phyloP scores from a whole-genome alignment of 352 stramenopile species.

The Phytopythium vexans region DNA sequence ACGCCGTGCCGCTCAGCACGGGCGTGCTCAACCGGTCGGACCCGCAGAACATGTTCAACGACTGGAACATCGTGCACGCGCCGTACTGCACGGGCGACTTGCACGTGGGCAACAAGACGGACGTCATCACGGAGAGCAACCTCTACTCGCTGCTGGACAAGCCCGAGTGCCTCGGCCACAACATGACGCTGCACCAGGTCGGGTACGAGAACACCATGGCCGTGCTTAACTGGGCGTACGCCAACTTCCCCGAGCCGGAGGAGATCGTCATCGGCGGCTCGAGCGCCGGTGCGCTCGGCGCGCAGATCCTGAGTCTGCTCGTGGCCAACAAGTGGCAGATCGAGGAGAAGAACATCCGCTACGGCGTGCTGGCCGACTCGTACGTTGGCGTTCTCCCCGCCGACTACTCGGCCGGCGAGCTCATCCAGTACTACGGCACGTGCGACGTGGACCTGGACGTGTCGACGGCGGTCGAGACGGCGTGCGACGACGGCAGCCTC shows the following conservation, averaged over 20 bases:
- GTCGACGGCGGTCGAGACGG: constrained; percentile 27
- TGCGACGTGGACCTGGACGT: constrained; percentile 51
- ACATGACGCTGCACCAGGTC: constrained; percentile 48
- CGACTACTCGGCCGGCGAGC: constrained; percentile 34
- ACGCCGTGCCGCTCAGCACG: constrained; percentile 39
- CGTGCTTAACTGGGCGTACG: constrained; percentile 52
- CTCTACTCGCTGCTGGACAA: constrained; percentile 38
- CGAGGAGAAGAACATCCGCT: constrained; percentile 46
- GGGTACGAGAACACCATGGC: constrained; percentile 66
- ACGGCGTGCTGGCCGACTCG: constrained; percentile 56
- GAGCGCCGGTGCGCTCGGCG: constrained; percentile 50
- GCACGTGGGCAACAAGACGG: constrained; percentile 44
- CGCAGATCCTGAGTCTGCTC: constrained; percentile 38
- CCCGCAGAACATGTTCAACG: constrained; percentile 65
- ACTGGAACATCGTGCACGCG: constrained; percentile 75
- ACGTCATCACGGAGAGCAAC: constrained; percentile 19
- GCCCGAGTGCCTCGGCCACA: constrained; percentile 39
- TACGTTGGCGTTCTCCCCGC: constrained; percentile 62
- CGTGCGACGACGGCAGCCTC: constrained; percentile 41
- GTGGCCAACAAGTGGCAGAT: constrained; percentile 60
- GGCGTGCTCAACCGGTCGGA: constrained; percentile 63
- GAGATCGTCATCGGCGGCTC: constrained; percentile 56
- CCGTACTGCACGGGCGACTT: constrained; percentile 76
- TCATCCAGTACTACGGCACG: constrained; percentile 60
- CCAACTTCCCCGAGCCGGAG: constrained; percentile 59